Evolutionary conservation across 2,329 filamentous ascomycete species (phyloP).

Genomic region (Fusarium annulatum): DNA sequence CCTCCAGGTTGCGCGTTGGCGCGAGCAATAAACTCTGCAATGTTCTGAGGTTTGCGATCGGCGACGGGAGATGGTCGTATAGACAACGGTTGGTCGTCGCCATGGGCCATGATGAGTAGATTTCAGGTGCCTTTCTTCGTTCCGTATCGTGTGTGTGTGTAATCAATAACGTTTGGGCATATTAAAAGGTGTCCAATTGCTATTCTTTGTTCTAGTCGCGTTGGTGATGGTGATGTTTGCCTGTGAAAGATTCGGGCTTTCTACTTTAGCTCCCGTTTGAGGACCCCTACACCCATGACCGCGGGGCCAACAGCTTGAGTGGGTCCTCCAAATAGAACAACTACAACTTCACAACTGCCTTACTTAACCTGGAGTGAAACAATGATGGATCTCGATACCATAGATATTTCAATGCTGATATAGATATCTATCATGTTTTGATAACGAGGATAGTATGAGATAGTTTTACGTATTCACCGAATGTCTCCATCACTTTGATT

Average conservation of each 20-base stretch:
- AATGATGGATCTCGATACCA: not conserved
- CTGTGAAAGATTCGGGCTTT: constrained; percentile 3
- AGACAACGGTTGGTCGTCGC: constrained; percentile 52
- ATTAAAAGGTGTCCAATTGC: not conserved
- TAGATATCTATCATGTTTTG: not conserved
- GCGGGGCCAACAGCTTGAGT: constrained; percentile 16
- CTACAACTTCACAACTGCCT: not conserved
- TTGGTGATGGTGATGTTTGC: constrained; percentile 6
- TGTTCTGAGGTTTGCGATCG: constrained; percentile 67
- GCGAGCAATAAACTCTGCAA: constrained; percentile 82
- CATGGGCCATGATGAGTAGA: constrained; percentile 45
- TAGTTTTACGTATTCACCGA: not conserved
- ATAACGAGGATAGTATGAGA: not conserved
- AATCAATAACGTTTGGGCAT: not conserved
- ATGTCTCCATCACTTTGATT: not conserved
- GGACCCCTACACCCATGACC: not conserved
- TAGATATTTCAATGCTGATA: not conserved
- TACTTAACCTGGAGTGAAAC: not conserved
- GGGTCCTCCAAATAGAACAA: not conserved
- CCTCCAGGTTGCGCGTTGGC: constrained; percentile 82
- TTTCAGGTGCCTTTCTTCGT: not conserved
- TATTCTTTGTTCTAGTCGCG: not conserved
- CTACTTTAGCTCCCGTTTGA: constrained; percentile 12
- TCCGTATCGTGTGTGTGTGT: not conserved
- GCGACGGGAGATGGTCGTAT: constrained; percentile 60